phyloP scores from a whole-genome alignment of 176 grass and related monocot genomes.

The Saccharum officinarum region DNA sequence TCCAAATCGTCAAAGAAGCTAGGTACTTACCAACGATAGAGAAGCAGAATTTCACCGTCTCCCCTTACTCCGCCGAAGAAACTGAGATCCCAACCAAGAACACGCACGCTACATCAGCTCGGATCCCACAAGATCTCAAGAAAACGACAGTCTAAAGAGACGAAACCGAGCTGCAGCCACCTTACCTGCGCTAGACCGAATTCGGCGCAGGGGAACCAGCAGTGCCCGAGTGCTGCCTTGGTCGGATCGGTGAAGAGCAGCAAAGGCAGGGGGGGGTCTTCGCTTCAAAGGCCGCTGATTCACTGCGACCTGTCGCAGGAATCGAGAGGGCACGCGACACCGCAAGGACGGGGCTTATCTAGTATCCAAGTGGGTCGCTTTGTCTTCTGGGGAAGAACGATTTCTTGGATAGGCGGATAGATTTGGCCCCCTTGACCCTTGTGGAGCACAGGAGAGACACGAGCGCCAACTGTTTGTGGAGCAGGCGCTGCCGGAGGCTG shows the following conservation, averaged over 20 bases:
- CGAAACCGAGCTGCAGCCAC: not conserved
- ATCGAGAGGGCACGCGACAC: not conserved
- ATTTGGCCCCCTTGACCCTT: not conserved
- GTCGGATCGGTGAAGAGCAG: not conserved
- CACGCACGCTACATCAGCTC: conserved; percentile 4
- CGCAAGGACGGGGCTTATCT: not conserved
- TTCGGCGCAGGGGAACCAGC: not conserved
- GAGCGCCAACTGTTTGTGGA: conserved; percentile 9
- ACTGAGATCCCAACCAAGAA: conserved; percentile 28
- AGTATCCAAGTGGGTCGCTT: not conserved
- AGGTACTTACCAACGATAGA: conserved; percentile 13
- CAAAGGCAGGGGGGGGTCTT: not conserved
- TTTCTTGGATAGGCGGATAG: conserved; percentile 25
- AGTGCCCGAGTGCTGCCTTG: not conserved
- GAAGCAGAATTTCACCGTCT: conserved; percentile 28
- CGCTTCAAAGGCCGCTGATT: conserved; percentile 8
- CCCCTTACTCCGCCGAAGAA: conserved; percentile 26
- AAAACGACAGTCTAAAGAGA: conserved; percentile 16
- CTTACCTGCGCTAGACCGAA: conserved; percentile 21
- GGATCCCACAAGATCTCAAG: conserved; percentile 29
- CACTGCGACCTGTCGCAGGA: not conserved
- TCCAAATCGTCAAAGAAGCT: conserved; percentile 6
- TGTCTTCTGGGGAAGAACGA: conserved; percentile 21
- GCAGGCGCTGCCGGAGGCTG: not conserved
- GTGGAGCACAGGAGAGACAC: conserved; percentile 17